Evolutionary conservation across 805 yeast genomes (phyloP), one percentile per base, ranked within the genome.

Genomic region (Zygoascus flipseniorum): DNA sequence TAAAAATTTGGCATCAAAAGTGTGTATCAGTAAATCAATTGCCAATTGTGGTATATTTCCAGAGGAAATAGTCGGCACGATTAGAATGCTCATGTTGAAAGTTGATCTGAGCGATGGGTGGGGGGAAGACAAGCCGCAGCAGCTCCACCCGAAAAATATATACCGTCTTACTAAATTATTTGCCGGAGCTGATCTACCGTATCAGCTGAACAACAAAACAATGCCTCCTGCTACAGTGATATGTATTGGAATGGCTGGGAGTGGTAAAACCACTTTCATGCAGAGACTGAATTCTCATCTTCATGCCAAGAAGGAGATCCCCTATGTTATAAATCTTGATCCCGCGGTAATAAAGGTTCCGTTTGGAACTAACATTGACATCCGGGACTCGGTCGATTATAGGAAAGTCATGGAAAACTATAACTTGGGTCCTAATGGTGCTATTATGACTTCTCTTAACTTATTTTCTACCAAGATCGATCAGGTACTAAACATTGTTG

Each of bases 201-300:
- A 23, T 23, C 28, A 23, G 3, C 6, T 6, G 28, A 23, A 23
- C 28, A 23, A 35, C 39, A 35, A 23, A 13, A n/a, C n/a, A 18
- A 39, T 39, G 44, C 35, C 52, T 14, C 31, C 31, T 20, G 43
- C 68, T 26, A 61, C 65, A 41, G 68, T 77, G 48, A 63, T 78
- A n/a, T 77, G 81, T 60, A 77, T 80, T 53, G 84, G 84, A 54
- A 80, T 80, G 84, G 84, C 88, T 65, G 80, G 81, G 37, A 84
- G 95, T 51, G 99, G 99, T 63, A 93, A 93, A 70, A 92, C 99
- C 71, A 93, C 99, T 9, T 93, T 93, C 67, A 84, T 93, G 89
- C 99, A 93, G 69, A 74, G 99, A 58, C 74, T 93, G 56, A 92
- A 92, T 70, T 80, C 97, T 0, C 95, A 93, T 68, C 73, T 93